Evolutionary conservation across 2,329 filamentous ascomycete species (phyloP).

Genomic region (Blumeria graminis): DNA sequence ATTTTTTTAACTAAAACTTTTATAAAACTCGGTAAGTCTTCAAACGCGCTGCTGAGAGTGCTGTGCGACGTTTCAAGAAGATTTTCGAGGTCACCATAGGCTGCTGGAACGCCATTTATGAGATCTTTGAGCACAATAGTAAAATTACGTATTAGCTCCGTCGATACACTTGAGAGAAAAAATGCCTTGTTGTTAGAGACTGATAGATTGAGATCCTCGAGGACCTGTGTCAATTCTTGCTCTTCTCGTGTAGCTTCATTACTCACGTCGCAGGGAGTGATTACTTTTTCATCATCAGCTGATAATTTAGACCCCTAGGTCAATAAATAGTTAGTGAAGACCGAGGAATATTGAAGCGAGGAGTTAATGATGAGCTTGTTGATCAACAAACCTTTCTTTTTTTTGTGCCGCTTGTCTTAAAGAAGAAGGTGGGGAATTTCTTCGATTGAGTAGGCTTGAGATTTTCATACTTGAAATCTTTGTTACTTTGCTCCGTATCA

Average conservation of each 20-base stretch:
- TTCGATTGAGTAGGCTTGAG: too few relatives aligned
- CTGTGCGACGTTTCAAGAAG: constrained; percentile 37
- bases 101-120: constrained; percentile 76
- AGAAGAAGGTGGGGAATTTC: too few relatives aligned
- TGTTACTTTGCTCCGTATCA: too few relatives aligned
- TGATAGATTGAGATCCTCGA: constrained; percentile 64
- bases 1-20: constrained; percentile 71
- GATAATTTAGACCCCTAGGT: too few relatives aligned
- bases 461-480: too few relatives aligned
- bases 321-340: too few relatives aligned
- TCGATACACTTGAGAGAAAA: constrained; percentile 60
- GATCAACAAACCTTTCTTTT: too few relatives aligned
- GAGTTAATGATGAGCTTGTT: too few relatives aligned
- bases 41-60: constrained; percentile 32
- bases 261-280: background rate
- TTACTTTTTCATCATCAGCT: background rate
- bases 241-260: constrained; percentile 23
- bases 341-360: too few relatives aligned
- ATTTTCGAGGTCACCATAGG: constrained; percentile 60
- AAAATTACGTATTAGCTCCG: constrained; percentile 61
- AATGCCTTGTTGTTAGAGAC: constrained; percentile 72
- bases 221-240: constrained; percentile 50
- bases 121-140: constrained; percentile 80
- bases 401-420: too few relatives aligned
- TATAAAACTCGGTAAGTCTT: constrained; percentile 50